Percentiles rank a stretch among this genome's conserved stretches.
Evolutionary conservation across 73 alveolate species (phyloP).

Genomic region (Stentor coeruleus): DNA sequence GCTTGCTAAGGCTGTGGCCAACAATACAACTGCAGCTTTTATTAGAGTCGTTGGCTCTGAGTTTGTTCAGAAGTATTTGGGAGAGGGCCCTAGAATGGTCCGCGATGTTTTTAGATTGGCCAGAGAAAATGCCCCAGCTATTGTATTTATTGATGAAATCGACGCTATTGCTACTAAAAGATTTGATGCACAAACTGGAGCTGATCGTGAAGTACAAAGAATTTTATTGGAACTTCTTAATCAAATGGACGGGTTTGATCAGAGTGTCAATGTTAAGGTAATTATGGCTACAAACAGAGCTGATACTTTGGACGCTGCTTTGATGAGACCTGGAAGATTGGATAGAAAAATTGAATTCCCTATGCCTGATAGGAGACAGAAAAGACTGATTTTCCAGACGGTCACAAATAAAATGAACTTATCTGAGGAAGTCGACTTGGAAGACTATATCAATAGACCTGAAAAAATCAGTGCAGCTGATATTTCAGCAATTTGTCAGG

Average conservation of each 20-base stretch:
- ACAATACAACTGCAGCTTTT: slow-evolving; percentile 96
- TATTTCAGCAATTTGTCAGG: slow-evolving; percentile 96
- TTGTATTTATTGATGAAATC: slow-evolving; percentile 99
- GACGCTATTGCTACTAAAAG: slow-evolving; percentile 96
- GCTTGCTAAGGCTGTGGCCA: slow-evolving; percentile 99
- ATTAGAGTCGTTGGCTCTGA: slow-evolving; percentile 98
- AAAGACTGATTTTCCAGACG: slow-evolving; percentile 95
- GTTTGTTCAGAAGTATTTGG: slow-evolving; percentile 98
- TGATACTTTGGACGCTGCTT: slow-evolving; percentile 98
- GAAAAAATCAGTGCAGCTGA: slow-evolving; percentile 98
- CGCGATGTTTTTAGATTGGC: slow-evolving; percentile 99
- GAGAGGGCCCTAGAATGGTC: slow-evolving; percentile 99
- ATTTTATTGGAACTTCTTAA: slow-evolving; percentile 93
- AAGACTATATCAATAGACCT: slow-evolving; percentile 94
- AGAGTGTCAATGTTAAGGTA: slow-evolving; percentile 82
- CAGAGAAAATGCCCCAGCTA: slow-evolving; percentile 98
- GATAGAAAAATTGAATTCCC: slow-evolving; percentile 98
- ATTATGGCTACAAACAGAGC: slow-evolving; percentile 98
- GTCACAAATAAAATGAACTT: slow-evolving; percentile 95
- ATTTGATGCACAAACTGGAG: slow-evolving; percentile 97
- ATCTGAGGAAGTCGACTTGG: slow-evolving; percentile 98
- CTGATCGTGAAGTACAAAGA: slow-evolving; percentile 94
- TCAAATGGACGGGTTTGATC: slow-evolving; percentile 98
- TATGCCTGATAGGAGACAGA: slow-evolving; percentile 95
- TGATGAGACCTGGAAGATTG: slow-evolving; percentile 95